Evolutionary conservation across 2,329 filamentous ascomycete species (phyloP).

Genomic region (Talaromyces albobiverticillius): DNA sequence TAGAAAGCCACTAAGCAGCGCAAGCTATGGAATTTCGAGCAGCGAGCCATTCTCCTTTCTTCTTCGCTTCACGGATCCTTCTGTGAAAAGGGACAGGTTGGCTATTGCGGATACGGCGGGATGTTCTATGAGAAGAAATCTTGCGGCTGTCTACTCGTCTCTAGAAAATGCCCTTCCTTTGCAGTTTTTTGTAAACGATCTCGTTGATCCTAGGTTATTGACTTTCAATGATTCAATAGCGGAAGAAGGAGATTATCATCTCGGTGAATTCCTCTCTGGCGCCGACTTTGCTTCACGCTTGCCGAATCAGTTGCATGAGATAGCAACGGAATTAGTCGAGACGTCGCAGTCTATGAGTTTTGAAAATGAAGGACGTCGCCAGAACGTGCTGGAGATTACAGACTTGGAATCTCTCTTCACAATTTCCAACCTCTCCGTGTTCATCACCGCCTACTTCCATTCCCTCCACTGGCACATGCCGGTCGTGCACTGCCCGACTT

Average conservation of each 20-base stretch:
- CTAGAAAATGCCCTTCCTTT: constrained; percentile 26
- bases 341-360: constrained; percentile 27
- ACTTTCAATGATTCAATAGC: neutral
- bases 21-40: neutral
- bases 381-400: constrained; percentile 3
- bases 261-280: neutral
- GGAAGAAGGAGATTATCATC: neutral
- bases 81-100: constrained; percentile 25
- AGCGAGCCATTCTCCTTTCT: constrained; percentile 26
- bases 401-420: constrained; percentile 23
- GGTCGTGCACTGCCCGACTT: constrained; percentile 30
- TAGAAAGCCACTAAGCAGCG: neutral
- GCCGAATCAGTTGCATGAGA: constrained; percentile 24
- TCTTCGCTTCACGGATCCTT: constrained; percentile 27
- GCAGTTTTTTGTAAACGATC: neutral
- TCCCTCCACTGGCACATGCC: constrained; percentile 32
- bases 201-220: neutral
- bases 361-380: constrained; percentile 6
- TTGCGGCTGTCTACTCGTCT: constrained; percentile 25
- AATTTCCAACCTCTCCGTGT: constrained; percentile 25
- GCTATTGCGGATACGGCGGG: constrained; percentile 31
- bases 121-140: constrained; percentile 24
- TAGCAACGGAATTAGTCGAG: constrained; percentile 26
- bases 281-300: constrained; percentile 19
- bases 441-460: constrained; percentile 29